Percentiles rank a stretch among this genome's conserved stretches.
phyloP scores from a whole-genome alignment of 75 land plant species.

The Azolla pinnata region DNA sequence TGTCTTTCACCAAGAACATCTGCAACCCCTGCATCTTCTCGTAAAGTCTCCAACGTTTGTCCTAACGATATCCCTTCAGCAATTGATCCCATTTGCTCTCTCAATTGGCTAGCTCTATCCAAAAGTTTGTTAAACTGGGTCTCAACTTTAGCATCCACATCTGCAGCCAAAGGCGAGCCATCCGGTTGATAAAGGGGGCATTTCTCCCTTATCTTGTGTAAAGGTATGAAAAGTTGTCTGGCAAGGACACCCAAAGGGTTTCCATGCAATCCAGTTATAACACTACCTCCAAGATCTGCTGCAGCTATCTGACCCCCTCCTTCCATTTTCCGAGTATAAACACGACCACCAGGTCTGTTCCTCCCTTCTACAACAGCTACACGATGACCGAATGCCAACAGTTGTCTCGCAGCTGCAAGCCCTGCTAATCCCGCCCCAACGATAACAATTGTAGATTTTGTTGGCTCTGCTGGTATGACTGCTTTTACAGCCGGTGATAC shows the following conservation, averaged over 20 bases:
- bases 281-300: slow-evolving; percentile 96
- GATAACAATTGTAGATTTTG: slow-evolving; percentile 51
- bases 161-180: slow-evolving; percentile 66
- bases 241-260: slow-evolving; percentile 92
- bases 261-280: slow-evolving; percentile 86
- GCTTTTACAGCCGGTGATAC: slow-evolving; percentile 55
- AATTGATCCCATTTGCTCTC: slow-evolving; percentile 82
- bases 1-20: slow-evolving; percentile 50
- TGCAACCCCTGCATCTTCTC: slow-evolving; percentile 49
- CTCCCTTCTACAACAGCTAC: slow-evolving; percentile 85
- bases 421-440: slow-evolving; percentile 92
- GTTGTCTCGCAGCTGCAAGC: slow-evolving; percentile 75
- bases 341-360: slow-evolving; percentile 89
- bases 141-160: slow-evolving; percentile 71
- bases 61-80: slow-evolving; percentile 77
- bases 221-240: slow-evolving; percentile 45
- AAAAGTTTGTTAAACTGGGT: slow-evolving; percentile 64
- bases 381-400: slow-evolving; percentile 69
- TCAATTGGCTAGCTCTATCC: slow-evolving; percentile 64
- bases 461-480: slow-evolving; percentile 32
- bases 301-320: slow-evolving; percentile 51
- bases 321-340: slow-evolving; percentile 87
- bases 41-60: slow-evolving; percentile 72
- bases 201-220: slow-evolving; percentile 85
- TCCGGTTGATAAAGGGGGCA: slow-evolving; percentile 81